Evolutionary conservation across 768 basidiomycete genomes (phyloP), one percentile per base, ranked within the genome.

Genomic region (Boletellus sp.): DNA sequence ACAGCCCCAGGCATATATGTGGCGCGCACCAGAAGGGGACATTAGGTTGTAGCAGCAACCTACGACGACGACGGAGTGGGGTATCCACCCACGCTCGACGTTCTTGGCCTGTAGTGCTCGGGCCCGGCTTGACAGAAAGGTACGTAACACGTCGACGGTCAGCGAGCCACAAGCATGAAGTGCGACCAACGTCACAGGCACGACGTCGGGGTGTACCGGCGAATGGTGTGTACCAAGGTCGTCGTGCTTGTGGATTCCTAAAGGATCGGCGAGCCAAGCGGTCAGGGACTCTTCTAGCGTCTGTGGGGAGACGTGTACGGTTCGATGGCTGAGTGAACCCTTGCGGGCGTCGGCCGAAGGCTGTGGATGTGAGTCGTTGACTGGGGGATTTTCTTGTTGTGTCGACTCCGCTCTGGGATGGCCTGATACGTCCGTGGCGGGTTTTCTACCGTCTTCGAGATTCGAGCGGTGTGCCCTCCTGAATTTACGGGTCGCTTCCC

Each of bases 21-120:
- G 20, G 10, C n/a, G 33, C 67, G 33, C 39, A 64, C 84, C 84
- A 59, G 72, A 63, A 11, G 74, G 67, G 26, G 71, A 67, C 70
- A 89, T 76, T 54, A 87, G 72, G 61, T 90, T 89, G 64, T 90
- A 90, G 64, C 88, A 90, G 53, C 88, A 90, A 3, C 88, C 87
- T 15, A 89, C 86, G 8, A 81, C 74, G 37, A 86, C 74, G 1
- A 79, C 71, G 3, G 72, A 80, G 15, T 72, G 70, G 5, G 81
- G 74, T 37, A 57, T 65, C 86, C 85, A 87, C 35, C 10, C 15
- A 19, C n/a, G 24, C 17, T 24, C 26, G 19, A 37, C 36, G 36
- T 31, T 35, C 34, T 41, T 28, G 42, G 22, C 13, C 35, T 31
- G 53, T 53, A 44, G 44, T 51, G 19, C 35, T 43, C 42, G 50